A percentile compares a stretch with the other conserved stretches of the same genome.
phyloP scores from a whole-genome alignment of 371 early-diverging fungal genomes.

The Homolaphlyctis polyrhiza region DNA sequence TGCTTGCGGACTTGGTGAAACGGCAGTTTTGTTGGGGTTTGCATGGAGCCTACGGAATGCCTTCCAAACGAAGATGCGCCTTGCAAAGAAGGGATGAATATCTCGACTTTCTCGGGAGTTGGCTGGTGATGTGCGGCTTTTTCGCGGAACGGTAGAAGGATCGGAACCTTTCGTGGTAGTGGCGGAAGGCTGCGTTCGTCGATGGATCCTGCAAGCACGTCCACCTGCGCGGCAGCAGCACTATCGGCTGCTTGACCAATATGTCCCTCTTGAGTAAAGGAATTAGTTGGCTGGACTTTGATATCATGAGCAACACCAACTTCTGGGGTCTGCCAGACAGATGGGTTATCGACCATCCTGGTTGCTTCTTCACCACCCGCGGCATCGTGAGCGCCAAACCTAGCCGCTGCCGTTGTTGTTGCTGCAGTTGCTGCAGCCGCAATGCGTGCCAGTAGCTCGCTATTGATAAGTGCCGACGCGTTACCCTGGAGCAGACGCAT shows the following conservation, averaged over 20 bases:
- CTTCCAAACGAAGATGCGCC: neutral
- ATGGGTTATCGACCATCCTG: no score
- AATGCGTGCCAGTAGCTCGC: neutral
- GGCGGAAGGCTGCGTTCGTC: constrained; percentile 5
- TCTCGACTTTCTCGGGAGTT: neutral
- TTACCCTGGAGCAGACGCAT: neutral
- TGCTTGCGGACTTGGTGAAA: neutral
- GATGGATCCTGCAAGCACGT: constrained; percentile 1
- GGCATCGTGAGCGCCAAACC: no score
- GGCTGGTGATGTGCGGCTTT: neutral
- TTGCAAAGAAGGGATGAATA: constrained; percentile 1
- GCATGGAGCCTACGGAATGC: no score
- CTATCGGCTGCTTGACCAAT: neutral
- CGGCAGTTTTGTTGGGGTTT: neutral
- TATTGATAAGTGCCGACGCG: neutral
- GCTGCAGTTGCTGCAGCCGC: neutral
- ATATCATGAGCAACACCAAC: no score
- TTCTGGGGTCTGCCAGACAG: no score
- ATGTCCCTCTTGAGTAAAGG: no score
- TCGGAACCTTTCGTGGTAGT: neutral
- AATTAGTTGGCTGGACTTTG: no score
- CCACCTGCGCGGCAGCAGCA: neutral
- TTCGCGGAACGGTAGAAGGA: neutral
- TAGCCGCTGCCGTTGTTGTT: constrained; percentile 1
- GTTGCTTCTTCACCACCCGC: no score